Base-by-base conservation (phyloP, 2,329 filamentous ascomycete genomes). In the Phaeomoniella chlamydospora region DNA sequence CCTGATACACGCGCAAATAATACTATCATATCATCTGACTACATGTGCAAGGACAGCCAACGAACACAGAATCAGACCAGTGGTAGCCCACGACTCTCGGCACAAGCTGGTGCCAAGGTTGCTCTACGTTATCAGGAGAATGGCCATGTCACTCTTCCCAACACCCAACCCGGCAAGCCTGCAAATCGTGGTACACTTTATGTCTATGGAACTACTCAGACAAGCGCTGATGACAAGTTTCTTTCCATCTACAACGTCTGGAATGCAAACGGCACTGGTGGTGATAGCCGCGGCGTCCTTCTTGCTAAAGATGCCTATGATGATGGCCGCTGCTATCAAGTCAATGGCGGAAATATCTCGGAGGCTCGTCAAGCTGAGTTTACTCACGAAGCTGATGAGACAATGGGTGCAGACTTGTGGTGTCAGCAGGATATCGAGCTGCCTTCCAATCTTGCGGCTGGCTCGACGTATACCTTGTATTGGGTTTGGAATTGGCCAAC, bases 401-500 rank as follows among this genome's bases (percentile, higher is more conserved):
- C 67, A 18, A 67, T 67, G 55, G 72, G 70, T 16, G 57, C 59
- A 32, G 72, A 79, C 47, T 64, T 87, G 35, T 77, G 70, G 62
- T 96, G 90, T 59, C 87, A 94, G 57, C 77, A 77, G 22, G 77
- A 90, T 50, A 63, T 94, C 33, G 67, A 77, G 49, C 63, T 98
- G 11, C 90, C 90, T 0, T 51, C 64, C 4, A 70, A 80, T 46
- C 62, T 74, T 33, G 56, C 68, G n/a, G 55, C 65, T 6, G 74
- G 75, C 31, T 70, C 76, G 18, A 68, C 69, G 17, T 83, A 87
- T 54, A 88, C 85, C 3, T 60, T 94, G 35, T 93, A 94, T 65
- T 96, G 88, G 88, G 79, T 94, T 32, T 96, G 90, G 90, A 80
- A 93, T 56, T 98, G 86, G 84, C 78, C 80, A 2, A 77, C 73